Percentiles rank a stretch among this genome's conserved stretches.
phyloP scores from a whole-genome alignment of 2,329 filamentous ascomycete genomes.

The Calonectria montana region DNA sequence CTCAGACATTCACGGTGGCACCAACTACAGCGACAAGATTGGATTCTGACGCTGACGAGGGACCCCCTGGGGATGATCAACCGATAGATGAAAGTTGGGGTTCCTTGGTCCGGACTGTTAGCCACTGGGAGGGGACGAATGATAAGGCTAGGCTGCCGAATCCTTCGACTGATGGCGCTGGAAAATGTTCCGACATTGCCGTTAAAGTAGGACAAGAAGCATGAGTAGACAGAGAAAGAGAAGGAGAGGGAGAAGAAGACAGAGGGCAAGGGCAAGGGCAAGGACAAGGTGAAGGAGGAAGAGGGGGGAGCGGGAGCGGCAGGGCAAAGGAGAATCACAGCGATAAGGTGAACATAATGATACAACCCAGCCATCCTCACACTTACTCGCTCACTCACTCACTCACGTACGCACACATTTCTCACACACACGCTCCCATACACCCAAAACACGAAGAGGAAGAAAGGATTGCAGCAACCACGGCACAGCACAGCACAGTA shows the following conservation, averaged over 20 bases:
- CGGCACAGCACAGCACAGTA: conserved; percentile 22
- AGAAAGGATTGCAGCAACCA: conserved; percentile 21
- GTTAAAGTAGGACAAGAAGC: not conserved
- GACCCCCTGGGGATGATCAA: conserved; percentile 36
- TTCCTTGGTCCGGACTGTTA: conserved; percentile 10
- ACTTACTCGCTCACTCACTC: not conserved
- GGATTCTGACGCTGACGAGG: conserved; percentile 39
- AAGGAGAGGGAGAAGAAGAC: not conserved
- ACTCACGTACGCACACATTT: not conserved
- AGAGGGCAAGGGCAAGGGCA: not conserved
- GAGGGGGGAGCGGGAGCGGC: conserved; percentile 4
- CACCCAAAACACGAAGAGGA: not conserved
- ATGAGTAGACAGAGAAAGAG: not conserved
- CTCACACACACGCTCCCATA: not conserved
- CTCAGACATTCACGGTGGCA: not conserved
- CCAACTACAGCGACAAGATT: conserved; percentile 31
- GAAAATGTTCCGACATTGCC: not conserved
- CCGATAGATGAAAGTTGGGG: conserved; percentile 37
- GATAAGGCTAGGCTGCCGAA: not conserved
- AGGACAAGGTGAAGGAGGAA: not conserved
- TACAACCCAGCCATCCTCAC: not conserved
- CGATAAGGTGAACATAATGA: not conserved
- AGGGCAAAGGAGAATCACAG: conserved; percentile 14
- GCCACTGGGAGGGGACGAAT: not conserved
- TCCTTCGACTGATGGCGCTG: not conserved